A percentile compares a stretch with the other conserved stretches of the same genome.
Evolutionary conservation across 805 yeast genomes (phyloP).

Genomic region (Allodekkera sacchari): DNA sequence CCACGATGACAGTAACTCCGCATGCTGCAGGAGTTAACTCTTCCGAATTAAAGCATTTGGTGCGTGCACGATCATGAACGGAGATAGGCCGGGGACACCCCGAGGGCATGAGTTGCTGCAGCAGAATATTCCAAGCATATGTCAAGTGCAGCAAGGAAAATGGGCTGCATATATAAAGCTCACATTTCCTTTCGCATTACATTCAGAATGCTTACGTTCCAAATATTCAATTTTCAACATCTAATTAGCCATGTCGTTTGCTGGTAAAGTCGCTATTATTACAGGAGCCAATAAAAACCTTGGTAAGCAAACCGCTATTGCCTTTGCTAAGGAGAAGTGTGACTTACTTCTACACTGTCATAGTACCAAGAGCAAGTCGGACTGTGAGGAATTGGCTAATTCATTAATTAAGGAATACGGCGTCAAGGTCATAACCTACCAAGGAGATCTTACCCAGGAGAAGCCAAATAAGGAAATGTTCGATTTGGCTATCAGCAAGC

Average conservation of each 20-base stretch:
- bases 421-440: conserved; percentile 33
- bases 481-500: conserved; percentile 31
- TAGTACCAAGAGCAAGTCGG: conserved; percentile 29
- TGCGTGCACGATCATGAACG: too few relatives aligned
- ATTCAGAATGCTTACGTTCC: too few relatives aligned
- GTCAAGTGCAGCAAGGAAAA: too few relatives aligned
- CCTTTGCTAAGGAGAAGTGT: conserved; percentile 47
- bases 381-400: conserved; percentile 29
- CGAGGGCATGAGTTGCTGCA: too few relatives aligned
- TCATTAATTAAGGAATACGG: conserved; percentile 29
- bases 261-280: conserved; percentile 10
- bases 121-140: too few relatives aligned
- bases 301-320: conserved; percentile 26
- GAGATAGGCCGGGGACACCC: too few relatives aligned
- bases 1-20: too few relatives aligned
- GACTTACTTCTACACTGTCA: conserved; percentile 50
- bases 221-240: too few relatives aligned
- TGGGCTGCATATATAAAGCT: too few relatives aligned
- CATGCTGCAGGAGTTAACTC: too few relatives aligned
- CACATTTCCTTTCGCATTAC: too few relatives aligned
- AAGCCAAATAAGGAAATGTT: conserved; percentile 37
- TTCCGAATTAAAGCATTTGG: too few relatives aligned
- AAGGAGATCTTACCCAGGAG: conserved; percentile 36
- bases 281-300: conserved; percentile 16
- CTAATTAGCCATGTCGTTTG: conserved; percentile 5